A percentile compares a stretch with the other conserved stretches of the same genome.
phyloP scores from a whole-genome alignment of 306 rosid species.

The Urtica urens region DNA sequence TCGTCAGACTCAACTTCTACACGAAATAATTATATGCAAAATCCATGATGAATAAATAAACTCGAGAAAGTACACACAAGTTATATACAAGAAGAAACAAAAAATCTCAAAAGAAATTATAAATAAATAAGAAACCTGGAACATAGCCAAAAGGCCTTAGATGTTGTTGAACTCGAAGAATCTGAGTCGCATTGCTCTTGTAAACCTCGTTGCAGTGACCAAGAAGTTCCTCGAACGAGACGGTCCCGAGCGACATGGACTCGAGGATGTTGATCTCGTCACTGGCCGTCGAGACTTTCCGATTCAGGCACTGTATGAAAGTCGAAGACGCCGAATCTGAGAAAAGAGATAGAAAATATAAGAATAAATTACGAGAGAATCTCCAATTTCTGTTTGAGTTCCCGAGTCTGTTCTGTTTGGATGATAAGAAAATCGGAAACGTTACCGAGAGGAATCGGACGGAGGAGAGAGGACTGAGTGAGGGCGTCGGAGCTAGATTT shows the following conservation, averaged over 20 bases:
- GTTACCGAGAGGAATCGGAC: slow-evolving; percentile 77
- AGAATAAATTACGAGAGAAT: background rate
- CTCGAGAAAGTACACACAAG: background rate
- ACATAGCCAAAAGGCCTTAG: slow-evolving; percentile 39
- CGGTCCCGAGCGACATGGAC: slow-evolving; percentile 64
- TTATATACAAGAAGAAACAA: background rate
- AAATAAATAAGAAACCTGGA: slow-evolving; percentile 25
- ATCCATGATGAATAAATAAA: no score
- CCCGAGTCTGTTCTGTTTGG: background rate
- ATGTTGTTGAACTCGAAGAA: slow-evolving; percentile 36
- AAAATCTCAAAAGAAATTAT: background rate
- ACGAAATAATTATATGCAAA: background rate
- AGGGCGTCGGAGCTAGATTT: slow-evolving; percentile 62
- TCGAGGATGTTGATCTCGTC: slow-evolving; percentile 62
- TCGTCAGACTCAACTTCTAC: slow-evolving; percentile 39
- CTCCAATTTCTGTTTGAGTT: no score
- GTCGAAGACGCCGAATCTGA: slow-evolving; percentile 78
- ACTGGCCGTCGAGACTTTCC: slow-evolving; percentile 46
- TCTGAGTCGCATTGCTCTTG: slow-evolving; percentile 51
- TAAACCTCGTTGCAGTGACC: slow-evolving; percentile 78
- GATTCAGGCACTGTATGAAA: slow-evolving; percentile 63
- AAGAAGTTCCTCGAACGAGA: slow-evolving; percentile 77
- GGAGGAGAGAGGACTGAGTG: slow-evolving; percentile 61
- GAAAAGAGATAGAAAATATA: background rate
- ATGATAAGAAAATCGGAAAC: background rate